Evolutionary conservation across 1,284 basidiomycete genomes (phyloP), one percentile per base, ranked within the genome.

Genomic region (Irpex sp.): DNA sequence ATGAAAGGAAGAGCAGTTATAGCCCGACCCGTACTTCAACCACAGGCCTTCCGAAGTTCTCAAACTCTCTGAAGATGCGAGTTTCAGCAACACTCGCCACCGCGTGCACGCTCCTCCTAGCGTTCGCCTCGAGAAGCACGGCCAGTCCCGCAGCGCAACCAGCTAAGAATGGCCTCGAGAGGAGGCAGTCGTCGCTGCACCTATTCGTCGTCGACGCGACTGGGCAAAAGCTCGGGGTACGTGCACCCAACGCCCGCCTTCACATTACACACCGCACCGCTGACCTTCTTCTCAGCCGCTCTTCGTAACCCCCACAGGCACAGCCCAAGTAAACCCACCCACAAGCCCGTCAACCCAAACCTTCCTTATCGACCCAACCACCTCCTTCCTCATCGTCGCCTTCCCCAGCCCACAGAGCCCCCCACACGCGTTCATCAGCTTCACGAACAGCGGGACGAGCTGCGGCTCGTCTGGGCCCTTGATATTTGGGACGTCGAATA

Each of bases 371-470:
- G 34, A 37, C n/a, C 21, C 54, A 9, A 13, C 54, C 15, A 56
- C 19, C 17, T 15, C 11, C 54, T 56, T 56, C 54, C 47, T 59
- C 34, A 0, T 47, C 26, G 44, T 51, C 40, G 13, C 38, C 21
- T 21, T 49, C 47, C 17, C 44, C 5, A 26, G 47, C 40, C 19
- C 47, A 6, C 58, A 40, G 17, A 26, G 47, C 40, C 19, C 47
- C 2, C 58, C 58, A 4, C 58, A 59, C 58, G 58, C 58, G 15
- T 59, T n/a, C 34, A 36, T 59, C 58, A 31, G 26, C 58, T 59
- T 59, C 58, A 1, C 40, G 8, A 59, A 59, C 58, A 34, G 13
- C 26, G 58, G 58, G 7, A 26, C 47, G 47, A 26, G n/a, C 9
- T 59, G 58, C 47, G 58, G 58, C 15, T 19, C 40, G 19, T 36